Percentiles rank a stretch among this genome's conserved stretches.
These are phyloP conservation scores for Kokia cookei DNA, from an alignment of 441 rosid genomes.

Conservation along the genomic window DNA sequence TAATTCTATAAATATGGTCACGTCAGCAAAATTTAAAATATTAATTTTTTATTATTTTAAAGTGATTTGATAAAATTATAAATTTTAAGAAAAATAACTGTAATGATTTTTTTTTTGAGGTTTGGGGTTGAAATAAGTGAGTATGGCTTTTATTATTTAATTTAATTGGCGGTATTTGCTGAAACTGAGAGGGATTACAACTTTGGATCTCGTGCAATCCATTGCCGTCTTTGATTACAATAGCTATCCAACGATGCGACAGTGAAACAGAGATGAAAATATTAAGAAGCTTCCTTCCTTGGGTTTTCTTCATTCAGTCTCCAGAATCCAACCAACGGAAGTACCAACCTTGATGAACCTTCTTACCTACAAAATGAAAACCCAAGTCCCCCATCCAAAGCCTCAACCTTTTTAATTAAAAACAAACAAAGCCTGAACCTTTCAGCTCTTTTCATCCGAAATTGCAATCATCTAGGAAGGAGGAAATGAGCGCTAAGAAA, in stretches of 20 bases:
- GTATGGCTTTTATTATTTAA: no score
- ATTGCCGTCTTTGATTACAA: not conserved
- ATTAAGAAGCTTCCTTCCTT: not conserved
- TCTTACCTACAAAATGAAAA: not conserved
- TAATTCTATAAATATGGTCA: no score
- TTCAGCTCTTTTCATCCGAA: not conserved
- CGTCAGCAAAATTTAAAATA: no score
- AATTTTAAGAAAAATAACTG: no score
- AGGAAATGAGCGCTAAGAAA: conserved; percentile 35
- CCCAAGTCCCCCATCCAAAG: not conserved
- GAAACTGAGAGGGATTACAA: not conserved
- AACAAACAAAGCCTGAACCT: not conserved
- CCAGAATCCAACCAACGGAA: not conserved
- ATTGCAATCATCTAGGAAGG: not conserved
- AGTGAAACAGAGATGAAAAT: not conserved
- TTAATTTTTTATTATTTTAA: no score
- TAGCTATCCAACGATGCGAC: not conserved
- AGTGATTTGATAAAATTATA: no score
- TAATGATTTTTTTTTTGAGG: no score
- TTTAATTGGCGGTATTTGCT: not conserved
- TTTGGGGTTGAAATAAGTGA: no score
- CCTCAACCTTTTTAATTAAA: not conserved
- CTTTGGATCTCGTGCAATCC: not conserved
- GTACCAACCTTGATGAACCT: not conserved
- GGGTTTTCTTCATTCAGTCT: not conserved